Evolutionary conservation across 2,329 filamentous ascomycete species (phyloP).

Genomic region (Tolypocladium ovalisporum): DNA sequence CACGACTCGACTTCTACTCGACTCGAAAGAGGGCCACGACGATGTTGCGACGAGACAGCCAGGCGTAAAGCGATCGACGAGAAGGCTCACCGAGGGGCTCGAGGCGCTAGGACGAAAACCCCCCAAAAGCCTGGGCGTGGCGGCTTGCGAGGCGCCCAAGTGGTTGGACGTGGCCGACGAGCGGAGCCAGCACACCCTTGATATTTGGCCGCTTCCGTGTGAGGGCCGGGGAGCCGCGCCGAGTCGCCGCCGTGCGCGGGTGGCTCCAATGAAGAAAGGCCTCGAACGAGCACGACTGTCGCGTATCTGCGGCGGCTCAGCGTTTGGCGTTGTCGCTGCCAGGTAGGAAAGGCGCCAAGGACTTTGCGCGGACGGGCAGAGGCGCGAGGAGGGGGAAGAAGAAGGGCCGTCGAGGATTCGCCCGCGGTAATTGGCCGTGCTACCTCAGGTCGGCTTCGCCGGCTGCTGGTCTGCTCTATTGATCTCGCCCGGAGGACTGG

Average conservation of each 20-base stretch:
- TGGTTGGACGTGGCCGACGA: not conserved
- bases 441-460: not conserved
- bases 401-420: not conserved
- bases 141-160: not conserved
- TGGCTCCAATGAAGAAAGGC: not conserved
- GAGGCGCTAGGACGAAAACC: not conserved
- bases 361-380: not conserved
- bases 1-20: not conserved
- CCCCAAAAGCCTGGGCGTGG: not conserved
- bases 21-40: not conserved
- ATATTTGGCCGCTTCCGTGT: not conserved
- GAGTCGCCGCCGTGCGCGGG: not conserved
- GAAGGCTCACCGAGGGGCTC: conserved; percentile 18
- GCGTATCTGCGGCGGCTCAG: not conserved
- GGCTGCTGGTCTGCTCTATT: not conserved
- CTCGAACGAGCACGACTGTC: not conserved
- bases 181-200: not conserved
- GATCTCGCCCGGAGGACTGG: not conserved
- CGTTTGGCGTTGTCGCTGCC: not conserved
- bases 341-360: not conserved
- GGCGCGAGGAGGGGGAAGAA: not conserved
- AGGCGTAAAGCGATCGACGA: conserved; percentile 14
- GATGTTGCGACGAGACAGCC: conserved; percentile 7
- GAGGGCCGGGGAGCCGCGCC: not conserved
- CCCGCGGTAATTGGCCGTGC: not conserved